Conservation (phyloP, 495 filamentous ascomycete species). For the Xylaria nigripes region DNA sequence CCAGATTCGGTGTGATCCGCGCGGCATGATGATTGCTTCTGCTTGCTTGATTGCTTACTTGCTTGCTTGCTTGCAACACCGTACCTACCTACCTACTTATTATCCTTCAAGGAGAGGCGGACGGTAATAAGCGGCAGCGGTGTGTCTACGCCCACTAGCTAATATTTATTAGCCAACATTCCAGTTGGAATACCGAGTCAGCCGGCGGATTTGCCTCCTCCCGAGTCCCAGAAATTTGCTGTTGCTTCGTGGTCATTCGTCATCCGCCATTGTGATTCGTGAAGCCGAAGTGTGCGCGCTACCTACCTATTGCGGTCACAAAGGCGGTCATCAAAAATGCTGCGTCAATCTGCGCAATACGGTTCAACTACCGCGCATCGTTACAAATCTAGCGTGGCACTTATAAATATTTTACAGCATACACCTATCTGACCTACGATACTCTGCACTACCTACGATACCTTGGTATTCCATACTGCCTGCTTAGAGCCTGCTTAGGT, state of each 20-base stretch:
- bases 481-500: too few species aligned
- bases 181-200: not conserved
- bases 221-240: not conserved
- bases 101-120: not conserved
- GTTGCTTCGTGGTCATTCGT: not conserved
- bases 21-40: too few species aligned
- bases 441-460: too few species aligned
- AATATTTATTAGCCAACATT: not conserved
- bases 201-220: not conserved
- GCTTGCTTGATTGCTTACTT: too few species aligned
- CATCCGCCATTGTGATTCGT: not conserved
- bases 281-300: not conserved
- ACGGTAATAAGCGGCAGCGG: not conserved
- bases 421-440: too few species aligned
- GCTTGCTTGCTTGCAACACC: not conserved
- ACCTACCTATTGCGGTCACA: not conserved
- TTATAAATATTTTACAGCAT: not conserved
- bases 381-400: not conserved
- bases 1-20: not conserved
- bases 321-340: not conserved
- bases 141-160: not conserved
- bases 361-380: not conserved
- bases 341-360: not conserved
- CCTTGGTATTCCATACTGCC: too few species aligned
- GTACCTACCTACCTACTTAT: not conserved